A percentile compares a stretch with the other conserved stretches of the same genome.
phyloP scores from a whole-genome alignment of 164 flowering plant genomes.

The Cinnamomum chago region DNA sequence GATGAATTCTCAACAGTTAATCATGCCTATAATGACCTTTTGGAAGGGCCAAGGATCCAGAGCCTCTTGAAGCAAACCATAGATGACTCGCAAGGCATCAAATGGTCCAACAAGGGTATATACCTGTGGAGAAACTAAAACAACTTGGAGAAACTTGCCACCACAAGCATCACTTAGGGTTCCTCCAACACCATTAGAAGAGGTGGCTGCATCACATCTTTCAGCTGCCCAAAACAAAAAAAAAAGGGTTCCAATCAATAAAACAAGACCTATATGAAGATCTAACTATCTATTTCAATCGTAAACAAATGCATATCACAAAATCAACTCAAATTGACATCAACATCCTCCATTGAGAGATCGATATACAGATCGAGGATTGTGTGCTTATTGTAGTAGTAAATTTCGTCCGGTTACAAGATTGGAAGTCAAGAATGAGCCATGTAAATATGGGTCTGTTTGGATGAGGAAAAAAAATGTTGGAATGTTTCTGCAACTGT shows the following conservation, averaged over 20 bases:
- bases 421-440: not conserved
- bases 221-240: constrained; percentile 5
- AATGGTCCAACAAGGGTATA: not conserved
- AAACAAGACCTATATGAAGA: not conserved
- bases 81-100: not conserved
- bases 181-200: constrained; percentile 25
- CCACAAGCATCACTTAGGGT: constrained; percentile 17
- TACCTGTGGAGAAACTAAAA: constrained; percentile 86
- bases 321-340: not conserved
- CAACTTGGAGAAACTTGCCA: constrained; percentile 64
- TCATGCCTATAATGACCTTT: too few relatives aligned
- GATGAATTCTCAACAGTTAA: not conserved
- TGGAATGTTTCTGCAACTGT: not conserved
- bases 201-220: not conserved
- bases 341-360: not conserved
- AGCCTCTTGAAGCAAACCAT: not conserved
- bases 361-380: too few relatives aligned
- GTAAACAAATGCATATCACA: not conserved
- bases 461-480: not conserved
- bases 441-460: not conserved
- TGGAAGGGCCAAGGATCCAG: too few relatives aligned
- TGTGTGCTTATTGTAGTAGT: too few relatives aligned
- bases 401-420: too few relatives aligned
- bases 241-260: not conserved
- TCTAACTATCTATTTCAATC: not conserved